Evolutionary conservation across 1,284 basidiomycete genomes (phyloP).

Genomic region (Crucibulum cyathiforme): DNA sequence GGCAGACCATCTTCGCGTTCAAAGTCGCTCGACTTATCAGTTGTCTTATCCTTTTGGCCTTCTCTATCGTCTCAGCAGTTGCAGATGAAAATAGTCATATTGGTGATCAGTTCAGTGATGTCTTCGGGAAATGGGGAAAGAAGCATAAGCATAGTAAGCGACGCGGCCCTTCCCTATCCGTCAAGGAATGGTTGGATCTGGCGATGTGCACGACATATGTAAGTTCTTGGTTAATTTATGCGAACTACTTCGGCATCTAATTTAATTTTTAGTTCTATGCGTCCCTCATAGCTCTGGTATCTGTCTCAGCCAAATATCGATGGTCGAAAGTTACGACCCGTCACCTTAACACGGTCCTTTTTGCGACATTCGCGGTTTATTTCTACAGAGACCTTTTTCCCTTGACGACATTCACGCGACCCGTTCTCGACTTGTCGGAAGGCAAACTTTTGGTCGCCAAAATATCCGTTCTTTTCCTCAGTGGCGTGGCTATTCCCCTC

Average conservation of each 20-base stretch:
- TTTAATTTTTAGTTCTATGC: conserved; percentile 29
- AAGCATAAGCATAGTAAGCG: conserved; percentile 18
- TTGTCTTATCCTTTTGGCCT: conserved; percentile 41
- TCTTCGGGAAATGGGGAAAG: conserved; percentile 24
- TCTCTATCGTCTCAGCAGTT: conserved; percentile 40
- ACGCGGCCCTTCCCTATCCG: conserved; percentile 16
- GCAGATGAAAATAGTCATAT: conserved; percentile 16
- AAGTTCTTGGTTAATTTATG: conserved; percentile 10
- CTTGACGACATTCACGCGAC: conserved; percentile 51
- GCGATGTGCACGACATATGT: conserved; percentile 43
- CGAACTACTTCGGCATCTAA: conserved; percentile 3
- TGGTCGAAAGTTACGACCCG: conserved; percentile 34
- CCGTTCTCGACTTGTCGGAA: conserved; percentile 39
- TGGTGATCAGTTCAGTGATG: background rate
- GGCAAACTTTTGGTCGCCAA: conserved; percentile 46
- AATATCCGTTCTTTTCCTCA: conserved; percentile 36
- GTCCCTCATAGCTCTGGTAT: conserved; percentile 36
- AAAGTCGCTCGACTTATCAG: conserved; percentile 43
- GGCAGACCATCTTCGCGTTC: conserved; percentile 31
- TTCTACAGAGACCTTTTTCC: conserved; percentile 72
- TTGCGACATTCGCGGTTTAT: conserved; percentile 49
- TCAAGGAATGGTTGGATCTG: conserved; percentile 35
- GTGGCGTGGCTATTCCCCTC: conserved; percentile 44
- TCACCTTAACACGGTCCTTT: conserved; percentile 38
- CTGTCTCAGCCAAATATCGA: conserved; percentile 29